Base-by-base conservation (phyloP, 352 stramenopile species). In the Globisporangium heterothallicum region DNA sequence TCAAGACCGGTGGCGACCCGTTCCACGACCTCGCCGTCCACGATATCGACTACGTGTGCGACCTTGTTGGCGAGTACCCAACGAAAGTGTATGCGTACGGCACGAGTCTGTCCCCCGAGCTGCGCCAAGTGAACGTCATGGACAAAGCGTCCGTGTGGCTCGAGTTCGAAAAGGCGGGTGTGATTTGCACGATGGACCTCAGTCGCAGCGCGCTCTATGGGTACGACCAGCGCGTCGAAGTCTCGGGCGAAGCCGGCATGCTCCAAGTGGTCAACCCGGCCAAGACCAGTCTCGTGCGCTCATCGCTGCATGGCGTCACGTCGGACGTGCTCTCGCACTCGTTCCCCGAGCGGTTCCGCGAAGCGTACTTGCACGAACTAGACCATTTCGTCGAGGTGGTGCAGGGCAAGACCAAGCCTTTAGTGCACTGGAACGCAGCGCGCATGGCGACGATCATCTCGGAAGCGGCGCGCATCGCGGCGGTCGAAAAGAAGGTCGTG, bases 171-270 rank as follows among this genome's bases (percentile, higher is more conserved):
- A 64, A 12, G 8, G 66, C 68, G 6, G 86, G 87, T 38, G 78
- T 90, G 16, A 68, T 96, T n/a, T 93, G 87, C 40, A 96, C 85
- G 3, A 86, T 97, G 61, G 83, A 92, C 32, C 57, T 97, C 18
- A 95, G 80, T 56, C 79, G 90, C 7, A 82, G 69, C 43, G 79
- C 88, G 3, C 70, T 76, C 40, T 97, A 96, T 55, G 91, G 91
- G 32, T 97, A 97, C 61, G 91, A 97, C 70, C 91, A 97, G 61
- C 82, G 91, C 36, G 84, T 92, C 53, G 91, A 97, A 67, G 71
- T 97, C 14, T 80, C 83, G 42, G 87, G 86, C 2, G 77, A 86
- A 50, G 38, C 56, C 32, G 83, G 83, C 26, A 87, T 88, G 77
- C 55, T 88, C 8, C 74, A 91, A 29, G 76, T 87, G 24, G 58